Base-by-base conservation (phyloP, 805 yeast species). In the Lachancea dasiensis region DNA sequence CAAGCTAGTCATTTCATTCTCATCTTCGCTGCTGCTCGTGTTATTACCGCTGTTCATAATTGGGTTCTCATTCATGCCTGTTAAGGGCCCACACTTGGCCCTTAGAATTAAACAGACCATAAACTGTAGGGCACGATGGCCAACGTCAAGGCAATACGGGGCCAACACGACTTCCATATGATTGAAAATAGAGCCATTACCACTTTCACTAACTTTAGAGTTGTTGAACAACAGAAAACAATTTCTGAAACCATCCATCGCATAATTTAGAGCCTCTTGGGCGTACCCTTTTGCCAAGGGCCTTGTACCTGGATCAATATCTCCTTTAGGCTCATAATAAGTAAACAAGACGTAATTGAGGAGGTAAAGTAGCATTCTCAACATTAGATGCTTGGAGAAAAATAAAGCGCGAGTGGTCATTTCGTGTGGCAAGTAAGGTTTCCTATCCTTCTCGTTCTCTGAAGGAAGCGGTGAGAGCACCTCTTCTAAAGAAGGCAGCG, bases 51-150 rank as follows among this genome's bases (percentile, higher is more conserved):
- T 39, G 15, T 34, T 34, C 6, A 50, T 39, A 16, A 56, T 49
- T 1, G 60, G 46, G 18, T 50, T 52, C 25, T 59, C 63, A 17
- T 54, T 54, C 47, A 60, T 48, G 29, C 59, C 60, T 17, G 58
- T 64, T 27, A 63, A 53, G 14, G 71, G 70, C 2, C 70, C 71
- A 54, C 70, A 66, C 46, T 67, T 60, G 2, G 69, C 63, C 51
- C 80, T 64, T 36, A 75, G 48, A 18, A 75, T 68, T 47, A 75
- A 52, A 29, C 79, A 73, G n/a, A 75, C 74, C 56, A 75, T 62
- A 47, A 75, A 75, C 46, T 75, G 79, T 49, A 72, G 65, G 4
- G 79, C 70, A 45, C 81, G 62, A 46, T 75, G 79, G 41, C 77
- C 77, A 26, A 72, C 61, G 35, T 73, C 67, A 50, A 75, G 51